Conservation (phyloP, 2,329 filamentous ascomycete genomes). For the Periconia sp. region DNA sequence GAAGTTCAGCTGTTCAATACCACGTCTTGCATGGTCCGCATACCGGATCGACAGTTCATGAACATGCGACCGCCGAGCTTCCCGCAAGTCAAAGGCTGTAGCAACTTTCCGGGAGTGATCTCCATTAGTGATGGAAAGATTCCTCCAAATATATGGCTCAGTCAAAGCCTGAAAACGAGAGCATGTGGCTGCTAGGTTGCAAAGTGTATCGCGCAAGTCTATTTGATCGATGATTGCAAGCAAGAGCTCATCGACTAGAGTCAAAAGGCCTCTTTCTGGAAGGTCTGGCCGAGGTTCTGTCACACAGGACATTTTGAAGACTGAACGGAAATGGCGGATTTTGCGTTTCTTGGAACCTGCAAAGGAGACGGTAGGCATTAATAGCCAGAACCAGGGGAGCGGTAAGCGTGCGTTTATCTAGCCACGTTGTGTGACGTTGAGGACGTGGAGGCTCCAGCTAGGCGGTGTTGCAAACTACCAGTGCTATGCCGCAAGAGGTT, state of each 20-base stretch:
- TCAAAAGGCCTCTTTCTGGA: slow-evolving; percentile 25
- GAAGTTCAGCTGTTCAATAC: slow-evolving; percentile 38
- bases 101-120: slow-evolving; percentile 30
- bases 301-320: slow-evolving; percentile 24
- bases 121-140: slow-evolving; percentile 33
- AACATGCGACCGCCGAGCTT: slow-evolving; percentile 29
- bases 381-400: no score
- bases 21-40: slow-evolving; percentile 23
- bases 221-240: slow-evolving; percentile 42
- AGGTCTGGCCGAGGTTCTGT: slow-evolving; percentile 14
- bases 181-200: slow-evolving; percentile 39
- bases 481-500: no score
- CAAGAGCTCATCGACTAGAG: slow-evolving; percentile 42
- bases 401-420: no score
- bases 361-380: neutral
- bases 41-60: slow-evolving; percentile 41
- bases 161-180: slow-evolving; percentile 34
- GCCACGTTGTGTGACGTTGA: no score
- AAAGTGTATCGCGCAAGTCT: slow-evolving; percentile 25
- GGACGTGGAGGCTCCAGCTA: no score
- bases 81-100: slow-evolving; percentile 27
- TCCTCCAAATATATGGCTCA: slow-evolving; percentile 43
- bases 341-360: slow-evolving; percentile 33
- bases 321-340: slow-evolving; percentile 29
- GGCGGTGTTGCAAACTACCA: no score